Conservation (phyloP, 1,284 basidiomycete genomes). For the Malassezia arunalokei region DNA sequence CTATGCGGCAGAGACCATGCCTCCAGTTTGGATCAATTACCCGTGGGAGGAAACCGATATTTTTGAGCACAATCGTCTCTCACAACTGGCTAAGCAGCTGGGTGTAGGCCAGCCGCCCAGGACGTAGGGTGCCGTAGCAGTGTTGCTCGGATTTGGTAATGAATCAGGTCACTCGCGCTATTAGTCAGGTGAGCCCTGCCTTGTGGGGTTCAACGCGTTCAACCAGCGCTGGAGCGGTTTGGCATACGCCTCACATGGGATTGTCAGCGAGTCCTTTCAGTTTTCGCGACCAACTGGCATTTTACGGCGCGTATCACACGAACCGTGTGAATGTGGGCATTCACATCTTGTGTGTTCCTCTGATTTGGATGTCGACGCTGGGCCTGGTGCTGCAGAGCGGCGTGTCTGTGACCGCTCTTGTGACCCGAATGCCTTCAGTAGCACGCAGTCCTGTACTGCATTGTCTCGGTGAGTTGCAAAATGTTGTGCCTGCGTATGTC, state of each 20-base stretch:
- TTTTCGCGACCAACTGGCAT: conserved; percentile 29
- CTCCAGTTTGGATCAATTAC: conserved; percentile 43
- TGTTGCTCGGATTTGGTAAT: too few relatives aligned
- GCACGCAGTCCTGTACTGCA: neutral
- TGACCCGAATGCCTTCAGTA: neutral
- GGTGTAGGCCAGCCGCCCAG: conserved; percentile 7
- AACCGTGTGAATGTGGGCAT: conserved; percentile 33
- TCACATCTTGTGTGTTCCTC: conserved; percentile 34
- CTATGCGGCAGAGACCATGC: conserved; percentile 40
- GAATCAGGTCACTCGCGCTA: too few relatives aligned
- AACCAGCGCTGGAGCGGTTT: too few relatives aligned
- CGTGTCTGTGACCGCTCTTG: neutral
- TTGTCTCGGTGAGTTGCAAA: neutral
- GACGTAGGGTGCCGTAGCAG: neutral
- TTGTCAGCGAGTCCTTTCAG: conserved; percentile 26
- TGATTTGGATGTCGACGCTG: conserved; percentile 23
- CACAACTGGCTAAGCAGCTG: conserved; percentile 34
- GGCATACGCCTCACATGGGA: neutral
- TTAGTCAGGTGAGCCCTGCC: too few relatives aligned
- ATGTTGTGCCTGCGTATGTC: neutral
- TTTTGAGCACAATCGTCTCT: conserved; percentile 43
- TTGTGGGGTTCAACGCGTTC: too few relatives aligned
- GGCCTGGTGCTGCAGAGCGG: neutral
- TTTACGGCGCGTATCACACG: conserved; percentile 39
- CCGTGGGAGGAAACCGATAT: conserved; percentile 45